Evolutionary conservation across 164 flowering plant genomes (phyloP), one percentile per base, ranked within the genome.

Genomic region (Dillenia turbinata): DNA sequence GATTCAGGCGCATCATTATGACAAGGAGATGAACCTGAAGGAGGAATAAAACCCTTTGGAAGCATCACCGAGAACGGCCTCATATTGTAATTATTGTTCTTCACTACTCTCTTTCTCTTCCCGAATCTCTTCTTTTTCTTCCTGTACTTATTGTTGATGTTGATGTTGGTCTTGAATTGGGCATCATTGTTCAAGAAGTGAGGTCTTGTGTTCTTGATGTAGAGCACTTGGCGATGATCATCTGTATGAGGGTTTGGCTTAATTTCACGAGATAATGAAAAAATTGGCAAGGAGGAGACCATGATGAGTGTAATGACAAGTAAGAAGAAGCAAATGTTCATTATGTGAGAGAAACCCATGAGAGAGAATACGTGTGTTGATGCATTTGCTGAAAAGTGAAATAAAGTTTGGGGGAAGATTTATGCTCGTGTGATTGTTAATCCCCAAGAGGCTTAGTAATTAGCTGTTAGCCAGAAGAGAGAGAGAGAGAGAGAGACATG

Each of bases 31-130:
- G 89, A 84, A 16, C 82, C 85, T 2, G 89, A 84, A 54, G 89
- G 89, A 62, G 92, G 92, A 17, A 83, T 75, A 51, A 72, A 73
- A 22, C 92, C 89, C 69, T 84, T 84, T 0, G 92, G 92, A 50
- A 87, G 86, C 92, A 87, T 87, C 44, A 71, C 85, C 4, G 83
- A 72, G 74, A 78, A 79, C 22, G 77, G 52, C 68, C 70, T 64
- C 57, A 70, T 47, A 33, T 66, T 57, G 12, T 54, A 10, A 15
- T 61, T 59, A 33, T 75, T 69, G 63, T 12, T 17, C 63, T 52
- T 67, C 60, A 19, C 22, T 19, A 19, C 1, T 52, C 44, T 63
- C 47, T 9, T 52, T 49, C 48, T 74, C 65, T 59, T 71, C 51
- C 22, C 22, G 22, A 51, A 13, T 56, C 53, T 64, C 47, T 47